Conservation (phyloP, 176 grass and related monocot genomes). For the Zoysia pacifica region DNA sequence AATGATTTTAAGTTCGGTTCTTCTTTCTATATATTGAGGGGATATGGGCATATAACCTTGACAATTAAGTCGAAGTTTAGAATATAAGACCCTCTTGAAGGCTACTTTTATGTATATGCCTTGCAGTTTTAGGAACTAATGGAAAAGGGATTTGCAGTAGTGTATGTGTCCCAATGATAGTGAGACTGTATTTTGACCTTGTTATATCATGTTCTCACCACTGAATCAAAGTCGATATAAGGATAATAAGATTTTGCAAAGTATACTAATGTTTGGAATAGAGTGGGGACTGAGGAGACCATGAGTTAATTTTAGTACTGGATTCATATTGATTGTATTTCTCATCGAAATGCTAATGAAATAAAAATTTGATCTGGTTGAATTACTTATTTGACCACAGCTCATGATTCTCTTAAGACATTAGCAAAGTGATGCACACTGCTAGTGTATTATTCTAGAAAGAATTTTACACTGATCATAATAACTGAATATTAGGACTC, state of each 20-base stretch:
- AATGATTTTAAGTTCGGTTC: constrained; percentile 27
- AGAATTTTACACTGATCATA: constrained; percentile 10
- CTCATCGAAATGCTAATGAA: neutral
- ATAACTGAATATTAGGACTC: neutral
- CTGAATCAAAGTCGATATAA: constrained; percentile 11
- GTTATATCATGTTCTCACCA: neutral
- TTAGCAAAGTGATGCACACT: constrained; percentile 10
- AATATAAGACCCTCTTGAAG: constrained; percentile 13
- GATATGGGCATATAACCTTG: neutral
- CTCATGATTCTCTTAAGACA: neutral
- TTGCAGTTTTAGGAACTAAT: constrained; percentile 27
- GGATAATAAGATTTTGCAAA: neutral
- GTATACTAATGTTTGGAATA: neutral
- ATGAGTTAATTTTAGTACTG: neutral
- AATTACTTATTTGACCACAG: constrained; percentile 11
- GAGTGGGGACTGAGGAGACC: constrained; percentile 4
- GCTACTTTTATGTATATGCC: neutral
- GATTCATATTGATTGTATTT: constrained; percentile 12
- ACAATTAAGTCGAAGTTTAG: constrained; percentile 30
- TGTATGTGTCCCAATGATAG: constrained; percentile 17
- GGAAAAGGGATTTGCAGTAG: neutral
- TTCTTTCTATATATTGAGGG: constrained; percentile 16
- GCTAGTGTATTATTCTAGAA: neutral
- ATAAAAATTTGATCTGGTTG: constrained; percentile 16
- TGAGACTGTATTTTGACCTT: neutral